These are phyloP conservation scores for Picochlorum sp. DNA, from an alignment of 139 green algal genomes.

Conservation along the genomic window DNA sequence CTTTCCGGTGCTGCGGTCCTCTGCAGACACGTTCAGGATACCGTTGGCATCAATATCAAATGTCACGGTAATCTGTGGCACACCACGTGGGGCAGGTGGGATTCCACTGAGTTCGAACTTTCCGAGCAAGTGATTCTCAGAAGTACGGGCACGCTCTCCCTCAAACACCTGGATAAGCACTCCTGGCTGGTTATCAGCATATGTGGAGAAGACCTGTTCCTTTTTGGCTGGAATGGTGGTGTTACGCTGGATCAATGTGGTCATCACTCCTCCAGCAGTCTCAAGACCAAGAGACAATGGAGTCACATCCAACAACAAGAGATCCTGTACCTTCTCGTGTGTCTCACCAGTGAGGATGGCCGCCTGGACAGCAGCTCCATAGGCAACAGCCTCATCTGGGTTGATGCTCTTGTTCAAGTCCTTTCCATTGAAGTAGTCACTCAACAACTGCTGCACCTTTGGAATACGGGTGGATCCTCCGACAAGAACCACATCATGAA, in stretches of 20 bases:
- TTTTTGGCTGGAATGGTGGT: slow-evolving; percentile 99
- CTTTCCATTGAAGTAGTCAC: slow-evolving; percentile 99
- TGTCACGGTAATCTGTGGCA: slow-evolving; percentile 94
- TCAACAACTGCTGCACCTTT: slow-evolving; percentile 94
- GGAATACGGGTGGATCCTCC: slow-evolving; percentile 87
- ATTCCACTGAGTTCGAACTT: slow-evolving; percentile 99
- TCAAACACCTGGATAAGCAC: slow-evolving; percentile 86
- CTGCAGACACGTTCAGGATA: slow-evolving; percentile 95
- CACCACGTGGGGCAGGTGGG: slow-evolving; percentile 88
- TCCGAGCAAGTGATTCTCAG: slow-evolving; percentile 96
- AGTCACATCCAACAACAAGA: slow-evolving; percentile 96
- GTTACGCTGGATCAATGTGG: slow-evolving; percentile 91
- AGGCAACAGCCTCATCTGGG: slow-evolving; percentile 97
- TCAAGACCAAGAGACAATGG: slow-evolving; percentile 93
- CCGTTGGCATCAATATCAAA: slow-evolving; percentile 99
- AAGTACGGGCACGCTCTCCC: slow-evolving; percentile 80
- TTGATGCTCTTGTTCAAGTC: slow-evolving; percentile 99
- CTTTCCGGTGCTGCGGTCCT: slow-evolving; percentile 93
- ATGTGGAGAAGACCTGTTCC: slow-evolving; percentile 99
- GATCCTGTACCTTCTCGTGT: slow-evolving; percentile 93
- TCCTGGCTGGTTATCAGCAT: slow-evolving; percentile 96
- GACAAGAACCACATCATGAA: slow-evolving; percentile 81
- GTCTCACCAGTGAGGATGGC: slow-evolving; percentile 91
- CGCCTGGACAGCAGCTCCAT: slow-evolving; percentile 93
- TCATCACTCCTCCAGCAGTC: slow-evolving; percentile 90